Base-by-base conservation (phyloP, 345 rosid species). In the Angophora floribunda region DNA sequence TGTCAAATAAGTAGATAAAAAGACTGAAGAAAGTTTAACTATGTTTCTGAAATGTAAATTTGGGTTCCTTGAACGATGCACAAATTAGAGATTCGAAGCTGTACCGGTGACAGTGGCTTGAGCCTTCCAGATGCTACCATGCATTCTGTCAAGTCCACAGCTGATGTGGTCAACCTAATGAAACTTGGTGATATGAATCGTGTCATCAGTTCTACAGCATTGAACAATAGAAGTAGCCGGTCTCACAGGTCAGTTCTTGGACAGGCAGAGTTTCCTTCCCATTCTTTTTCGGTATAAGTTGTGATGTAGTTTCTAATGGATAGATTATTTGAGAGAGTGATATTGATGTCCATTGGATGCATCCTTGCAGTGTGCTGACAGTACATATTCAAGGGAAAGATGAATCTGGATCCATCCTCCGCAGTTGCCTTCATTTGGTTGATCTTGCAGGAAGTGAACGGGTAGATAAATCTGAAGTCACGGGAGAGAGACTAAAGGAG, bases 401-500 rank as follows among this genome's bases (percentile, higher is more conserved):
- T 90, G 87, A 53, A 70, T 94, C 95, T 3, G 98, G 99, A 61
- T 93, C 93, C 92, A 94, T 88, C 87, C 93, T 95, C 32, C 93
- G 92, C 36, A 95, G 99, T 89, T 95, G 98, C 91, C 93, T 98
- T 93, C 99, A 98, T 92, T 89, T 98, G 93, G 99, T 98, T 57
- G 99, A 98, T 92, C 98, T 97, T 88, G 99, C 99, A 52, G 98
- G 99, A 89, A 97, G 99, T 88, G 99, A 98, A 90, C 93, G 99
- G 86, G 97, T 97, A 86, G 98, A 96, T 89, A 97, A 96, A 91
- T 94, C 99, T 80, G 99, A 96, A 93, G 99, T 96, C 78, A 95
- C 98, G 28, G 99, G 99, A 90, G 99, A 96, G 87, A 92, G 98
- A 89, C 95, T 97, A 55, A 97, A 94, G 92, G 99, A 98, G 92